Evolutionary conservation across 208 protist species (phyloP).

Genomic region (Crithidia sp.): DNA sequence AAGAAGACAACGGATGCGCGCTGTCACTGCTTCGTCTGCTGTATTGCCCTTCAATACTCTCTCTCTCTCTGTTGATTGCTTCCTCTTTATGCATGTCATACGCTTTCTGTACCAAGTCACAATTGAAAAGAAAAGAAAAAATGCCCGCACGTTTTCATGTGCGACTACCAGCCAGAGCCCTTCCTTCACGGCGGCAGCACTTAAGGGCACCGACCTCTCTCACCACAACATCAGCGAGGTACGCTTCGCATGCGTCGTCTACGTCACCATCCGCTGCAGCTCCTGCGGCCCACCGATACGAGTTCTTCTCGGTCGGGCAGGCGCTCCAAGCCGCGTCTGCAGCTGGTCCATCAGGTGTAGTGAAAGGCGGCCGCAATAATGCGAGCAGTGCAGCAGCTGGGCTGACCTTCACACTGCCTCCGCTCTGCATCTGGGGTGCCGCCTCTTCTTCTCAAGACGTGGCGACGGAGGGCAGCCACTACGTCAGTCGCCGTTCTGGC

Average conservation of each 20-base stretch:
- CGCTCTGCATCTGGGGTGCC: constrained; percentile 43
- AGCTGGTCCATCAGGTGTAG: background rate
- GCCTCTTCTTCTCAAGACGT: background rate
- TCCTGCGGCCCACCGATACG: background rate
- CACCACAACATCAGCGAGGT: no score
- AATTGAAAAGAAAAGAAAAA: background rate
- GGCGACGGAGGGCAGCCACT: background rate
- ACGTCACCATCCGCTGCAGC: no score
- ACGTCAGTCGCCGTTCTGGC: background rate
- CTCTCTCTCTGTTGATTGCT: background rate
- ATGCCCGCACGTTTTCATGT: background rate
- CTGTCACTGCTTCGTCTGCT: no score
- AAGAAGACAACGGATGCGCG: no score
- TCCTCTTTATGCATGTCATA: background rate
- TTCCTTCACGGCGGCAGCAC: no score
- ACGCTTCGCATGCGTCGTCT: no score
- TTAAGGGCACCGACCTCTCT: no score
- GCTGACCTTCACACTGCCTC: constrained; percentile 53
- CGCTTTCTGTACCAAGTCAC: background rate
- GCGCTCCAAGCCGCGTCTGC: background rate
- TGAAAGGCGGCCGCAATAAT: background rate
- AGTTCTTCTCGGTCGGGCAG: constrained; percentile 2
- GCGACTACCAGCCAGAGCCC: no score
- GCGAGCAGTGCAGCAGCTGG: constrained; percentile 20
- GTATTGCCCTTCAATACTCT: no score